Conservation (phyloP, 768 basidiomycete species). For the Leccinum sublutescens region DNA sequence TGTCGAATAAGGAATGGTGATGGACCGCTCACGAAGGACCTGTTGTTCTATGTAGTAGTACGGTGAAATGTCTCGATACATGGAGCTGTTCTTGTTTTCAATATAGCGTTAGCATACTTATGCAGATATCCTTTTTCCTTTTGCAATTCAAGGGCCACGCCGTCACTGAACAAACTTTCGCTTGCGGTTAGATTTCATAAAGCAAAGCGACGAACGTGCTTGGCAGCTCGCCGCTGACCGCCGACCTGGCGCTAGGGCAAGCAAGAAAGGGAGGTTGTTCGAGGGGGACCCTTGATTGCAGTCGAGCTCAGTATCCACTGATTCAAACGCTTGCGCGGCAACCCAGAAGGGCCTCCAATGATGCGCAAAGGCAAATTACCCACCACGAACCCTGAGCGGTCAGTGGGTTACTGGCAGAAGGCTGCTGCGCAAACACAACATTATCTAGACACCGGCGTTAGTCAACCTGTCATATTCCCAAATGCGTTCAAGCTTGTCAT, state of each 20-base stretch:
- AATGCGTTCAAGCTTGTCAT: not conserved
- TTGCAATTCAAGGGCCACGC: conserved; percentile 13
- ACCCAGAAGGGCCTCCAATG: not conserved
- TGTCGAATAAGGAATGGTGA: conserved; percentile 22
- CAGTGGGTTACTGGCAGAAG: conserved; percentile 2
- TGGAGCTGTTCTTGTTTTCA: conserved; percentile 25
- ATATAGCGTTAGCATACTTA: conserved; percentile 15
- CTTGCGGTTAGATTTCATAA: not conserved
- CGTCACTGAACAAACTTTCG: not conserved
- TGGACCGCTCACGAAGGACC: conserved; percentile 29
- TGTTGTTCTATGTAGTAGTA: conserved; percentile 12
- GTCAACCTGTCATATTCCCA: conserved; percentile 1
- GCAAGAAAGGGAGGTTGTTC: not conserved
- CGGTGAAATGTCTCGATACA: conserved; percentile 19
- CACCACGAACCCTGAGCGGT: not conserved
- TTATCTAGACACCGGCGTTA: conserved; percentile 8
- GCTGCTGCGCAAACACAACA: conserved; percentile 20
- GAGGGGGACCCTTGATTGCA: conserved; percentile 19
- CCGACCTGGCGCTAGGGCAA: conserved; percentile 17
- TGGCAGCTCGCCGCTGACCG: not conserved
- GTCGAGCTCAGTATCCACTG: conserved; percentile 4
- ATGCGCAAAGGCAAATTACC: not conserved
- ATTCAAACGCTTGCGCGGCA: not conserved
- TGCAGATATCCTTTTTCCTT: conserved; percentile 11
- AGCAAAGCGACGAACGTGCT: conserved; percentile 4